Conservation (phyloP, 2,329 filamentous ascomycete species). For the Sclerotinia trifoliorum region DNA sequence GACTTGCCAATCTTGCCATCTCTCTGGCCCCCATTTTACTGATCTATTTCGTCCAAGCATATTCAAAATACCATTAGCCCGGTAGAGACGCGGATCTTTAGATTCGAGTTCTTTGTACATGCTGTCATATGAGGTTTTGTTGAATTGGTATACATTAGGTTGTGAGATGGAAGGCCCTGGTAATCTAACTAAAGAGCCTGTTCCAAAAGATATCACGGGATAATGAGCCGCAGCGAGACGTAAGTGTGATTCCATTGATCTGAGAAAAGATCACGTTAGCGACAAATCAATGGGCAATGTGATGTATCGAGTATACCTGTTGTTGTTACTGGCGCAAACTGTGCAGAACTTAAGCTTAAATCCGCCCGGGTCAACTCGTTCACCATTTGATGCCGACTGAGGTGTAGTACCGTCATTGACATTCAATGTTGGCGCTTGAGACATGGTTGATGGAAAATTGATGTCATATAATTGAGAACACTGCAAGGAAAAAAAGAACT, state of each 20-base stretch:
- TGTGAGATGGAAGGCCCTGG: conserved; percentile 88
- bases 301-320: conserved; percentile 60
- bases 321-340: conserved; percentile 98
- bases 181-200: conserved; percentile 87
- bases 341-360: conserved; percentile 97
- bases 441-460: conserved; percentile 9
- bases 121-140: conserved; percentile 89
- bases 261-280: conserved; percentile 40
- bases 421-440: conserved; percentile 24
- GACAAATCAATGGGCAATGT: neutral
- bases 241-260: conserved; percentile 98
- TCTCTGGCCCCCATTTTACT: conserved; percentile 93
- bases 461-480: neutral
- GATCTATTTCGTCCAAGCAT: conserved; percentile 91
- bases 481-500: neutral
- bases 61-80: conserved; percentile 86
- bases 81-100: conserved; percentile 86
- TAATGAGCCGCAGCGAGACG: conserved; percentile 82
- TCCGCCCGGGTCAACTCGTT: conserved; percentile 41
- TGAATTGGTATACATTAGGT: conserved; percentile 98
- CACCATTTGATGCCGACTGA: conserved; percentile 29
- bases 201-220: conserved; percentile 97
- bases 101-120: conserved; percentile 89
- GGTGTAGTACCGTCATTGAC: conserved; percentile 27
- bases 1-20: conserved; percentile 96